Base-by-base conservation (phyloP, 202 grass and related monocot genomes). In the Dendrocalamus latiflorus region DNA sequence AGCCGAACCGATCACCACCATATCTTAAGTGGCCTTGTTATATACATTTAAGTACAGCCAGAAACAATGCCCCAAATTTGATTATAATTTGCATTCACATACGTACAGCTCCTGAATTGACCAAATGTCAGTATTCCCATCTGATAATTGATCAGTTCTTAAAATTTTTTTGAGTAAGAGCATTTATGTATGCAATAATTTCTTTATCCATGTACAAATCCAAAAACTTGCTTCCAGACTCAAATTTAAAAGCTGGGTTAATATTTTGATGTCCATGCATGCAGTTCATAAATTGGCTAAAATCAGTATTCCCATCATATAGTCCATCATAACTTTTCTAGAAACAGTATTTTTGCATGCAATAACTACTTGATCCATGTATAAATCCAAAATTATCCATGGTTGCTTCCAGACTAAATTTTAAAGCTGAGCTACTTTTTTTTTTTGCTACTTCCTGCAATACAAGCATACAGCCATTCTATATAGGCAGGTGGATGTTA, bases 381-480 rank as follows among this genome's bases (percentile, higher is more conserved):
- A 63, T 21, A 69, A 54, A 36, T n/a, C n/a, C 8, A 61, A 60
- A 79, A 30, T 30, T 49, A 79, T 30, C 3, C 9, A 37, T 69
- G 41, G 6, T 34, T 75, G 8, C n/a, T 45, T 64, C 5, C 12
- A 26, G 4, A 73, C 16, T 22, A 55, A 70, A 58, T 47, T 62
- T 61, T 42, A 53, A 60, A 3, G 22, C 6, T 13, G 25, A 83
- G 59, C 6, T 55, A 63, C 37, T 71, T 55, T 67, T 34, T n/a
- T n/a, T 3, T 18, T 18, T 38, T 47, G 61, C 36, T 56, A 44
- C 37, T 84, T 69, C 17, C 7, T 22, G 34, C 21, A 63, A 65
- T n/a, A 83, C 60, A 57, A 75, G 33, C 26, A 80, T 61, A 69
- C 10, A 76, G 36, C 51, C 62, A 60, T 81, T 84, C 62, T 43